phyloP scores from a whole-genome alignment of 331 rosid genomes.

The Cydonia oblonga region DNA sequence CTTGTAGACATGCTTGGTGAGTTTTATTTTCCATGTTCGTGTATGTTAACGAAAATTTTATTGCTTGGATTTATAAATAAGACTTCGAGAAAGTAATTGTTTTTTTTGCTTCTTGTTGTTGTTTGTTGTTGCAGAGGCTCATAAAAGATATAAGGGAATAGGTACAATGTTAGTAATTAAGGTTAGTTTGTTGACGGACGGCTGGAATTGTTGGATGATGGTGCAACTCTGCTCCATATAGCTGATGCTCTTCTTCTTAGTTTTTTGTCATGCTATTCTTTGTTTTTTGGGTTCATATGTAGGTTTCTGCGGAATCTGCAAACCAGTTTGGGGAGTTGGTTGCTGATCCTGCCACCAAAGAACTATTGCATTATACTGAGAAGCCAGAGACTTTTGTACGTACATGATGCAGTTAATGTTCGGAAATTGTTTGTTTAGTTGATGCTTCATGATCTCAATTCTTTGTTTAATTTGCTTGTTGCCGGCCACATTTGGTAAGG shows the following conservation, averaged over 20 bases:
- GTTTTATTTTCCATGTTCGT: constrained; percentile 6
- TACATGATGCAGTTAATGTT: neutral
- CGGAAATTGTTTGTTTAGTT: neutral
- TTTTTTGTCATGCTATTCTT: neutral
- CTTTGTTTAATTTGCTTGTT: constrained; percentile 2
- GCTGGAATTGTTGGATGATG: neutral
- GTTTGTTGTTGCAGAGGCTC: constrained; percentile 50
- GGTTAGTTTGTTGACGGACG: constrained; percentile 37
- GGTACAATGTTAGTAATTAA: constrained; percentile 89
- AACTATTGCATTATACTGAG: constrained; percentile 47
- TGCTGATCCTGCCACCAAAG: constrained; percentile 46
- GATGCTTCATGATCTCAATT: neutral
- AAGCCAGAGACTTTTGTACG: constrained; percentile 55
- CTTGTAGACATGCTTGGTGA: constrained; percentile 79
- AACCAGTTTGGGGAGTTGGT: constrained; percentile 49
- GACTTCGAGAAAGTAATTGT: neutral
- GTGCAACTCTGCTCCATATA: neutral
- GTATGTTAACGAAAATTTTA: neutral
- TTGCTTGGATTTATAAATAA: neutral
- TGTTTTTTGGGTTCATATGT: neutral
- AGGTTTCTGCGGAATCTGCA: constrained; percentile 53
- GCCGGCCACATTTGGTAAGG: neutral
- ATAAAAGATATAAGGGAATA: constrained; percentile 68
- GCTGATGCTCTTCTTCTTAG: neutral
- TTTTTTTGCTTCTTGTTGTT: constrained; percentile 1